Evolutionary conservation across 2,329 filamentous ascomycete species (phyloP).

Genomic region (Dactylellina cionopaga): DNA sequence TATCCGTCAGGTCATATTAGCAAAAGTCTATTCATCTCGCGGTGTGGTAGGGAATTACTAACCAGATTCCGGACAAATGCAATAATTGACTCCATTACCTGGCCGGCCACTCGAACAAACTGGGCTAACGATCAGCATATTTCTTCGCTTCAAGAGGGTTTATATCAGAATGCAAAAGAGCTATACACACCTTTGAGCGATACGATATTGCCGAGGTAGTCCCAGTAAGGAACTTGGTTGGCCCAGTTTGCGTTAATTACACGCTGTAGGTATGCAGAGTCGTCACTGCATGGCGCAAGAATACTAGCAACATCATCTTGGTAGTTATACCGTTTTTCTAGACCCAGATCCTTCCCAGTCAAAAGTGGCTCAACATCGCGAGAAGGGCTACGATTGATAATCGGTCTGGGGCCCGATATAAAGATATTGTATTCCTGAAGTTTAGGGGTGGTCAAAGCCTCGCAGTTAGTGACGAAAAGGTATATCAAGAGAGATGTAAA

Average conservation of each 20-base stretch:
- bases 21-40: neutral
- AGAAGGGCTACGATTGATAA: too few relatives aligned
- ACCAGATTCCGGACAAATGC: constrained; percentile 1
- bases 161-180: too few relatives aligned
- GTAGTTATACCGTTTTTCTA: too few relatives aligned
- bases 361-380: too few relatives aligned
- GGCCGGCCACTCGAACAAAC: neutral
- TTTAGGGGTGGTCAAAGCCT: too few relatives aligned
- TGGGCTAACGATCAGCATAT: neutral
- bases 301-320: too few relatives aligned
- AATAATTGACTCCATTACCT: neutral
- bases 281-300: neutral
- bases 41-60: neutral
- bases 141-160: too few relatives aligned
- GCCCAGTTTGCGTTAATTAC: neutral
- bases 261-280: neutral
- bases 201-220: neutral
- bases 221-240: neutral
- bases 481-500: too few relatives aligned
- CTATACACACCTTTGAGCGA: neutral
- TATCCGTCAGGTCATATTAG: neutral
- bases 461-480: too few relatives aligned
- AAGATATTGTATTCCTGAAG: too few relatives aligned
- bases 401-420: too few relatives aligned
- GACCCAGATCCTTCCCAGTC: too few relatives aligned